Conservation (phyloP, 768 basidiomycete species). For the Tricholomella constricta region DNA sequence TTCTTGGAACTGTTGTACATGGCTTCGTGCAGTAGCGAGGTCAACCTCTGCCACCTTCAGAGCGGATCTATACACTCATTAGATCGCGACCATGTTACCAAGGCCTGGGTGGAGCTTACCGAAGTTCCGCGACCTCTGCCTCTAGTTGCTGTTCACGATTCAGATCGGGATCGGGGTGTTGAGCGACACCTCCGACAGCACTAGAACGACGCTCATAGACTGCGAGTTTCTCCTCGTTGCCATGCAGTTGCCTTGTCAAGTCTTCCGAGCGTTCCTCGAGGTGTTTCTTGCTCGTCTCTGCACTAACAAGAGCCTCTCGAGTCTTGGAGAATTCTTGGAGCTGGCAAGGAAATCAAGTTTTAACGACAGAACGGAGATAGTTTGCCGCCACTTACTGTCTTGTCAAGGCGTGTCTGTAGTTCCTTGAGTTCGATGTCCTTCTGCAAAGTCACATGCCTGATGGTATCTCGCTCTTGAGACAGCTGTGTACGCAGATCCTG, state of each 20-base stretch:
- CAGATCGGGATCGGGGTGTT: constrained; percentile 45
- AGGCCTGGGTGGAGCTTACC: constrained; percentile 44
- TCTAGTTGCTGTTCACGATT: constrained; percentile 80
- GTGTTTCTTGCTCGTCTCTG: constrained; percentile 79
- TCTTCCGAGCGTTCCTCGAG: constrained; percentile 72
- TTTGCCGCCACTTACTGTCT: constrained; percentile 47
- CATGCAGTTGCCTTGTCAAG: constrained; percentile 63
- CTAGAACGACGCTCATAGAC: constrained; percentile 77
- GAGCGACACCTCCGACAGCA: constrained; percentile 30
- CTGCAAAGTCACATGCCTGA: constrained; percentile 75
- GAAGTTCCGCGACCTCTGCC: constrained; percentile 81
- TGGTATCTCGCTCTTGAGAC: constrained; percentile 69
- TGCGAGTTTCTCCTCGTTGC: constrained; percentile 81
- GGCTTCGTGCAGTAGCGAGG: constrained; percentile 64
- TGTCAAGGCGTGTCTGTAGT: constrained; percentile 71
- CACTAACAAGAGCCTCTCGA: constrained; percentile 68
- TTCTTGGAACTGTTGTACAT: constrained; percentile 84
- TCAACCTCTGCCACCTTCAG: constrained; percentile 81
- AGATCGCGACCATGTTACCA: background rate
- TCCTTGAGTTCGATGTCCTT: constrained; percentile 82
- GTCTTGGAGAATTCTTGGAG: constrained; percentile 63
- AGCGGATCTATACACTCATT: constrained; percentile 50
- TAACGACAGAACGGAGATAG: background rate
- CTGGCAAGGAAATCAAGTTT: constrained; percentile 38
- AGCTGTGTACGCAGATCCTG: constrained; percentile 75